Evolutionary conservation across 208 protist genomes (phyloP), one percentile per base, ranked within the genome.

Genomic region (Trichomonas tenax): DNA sequence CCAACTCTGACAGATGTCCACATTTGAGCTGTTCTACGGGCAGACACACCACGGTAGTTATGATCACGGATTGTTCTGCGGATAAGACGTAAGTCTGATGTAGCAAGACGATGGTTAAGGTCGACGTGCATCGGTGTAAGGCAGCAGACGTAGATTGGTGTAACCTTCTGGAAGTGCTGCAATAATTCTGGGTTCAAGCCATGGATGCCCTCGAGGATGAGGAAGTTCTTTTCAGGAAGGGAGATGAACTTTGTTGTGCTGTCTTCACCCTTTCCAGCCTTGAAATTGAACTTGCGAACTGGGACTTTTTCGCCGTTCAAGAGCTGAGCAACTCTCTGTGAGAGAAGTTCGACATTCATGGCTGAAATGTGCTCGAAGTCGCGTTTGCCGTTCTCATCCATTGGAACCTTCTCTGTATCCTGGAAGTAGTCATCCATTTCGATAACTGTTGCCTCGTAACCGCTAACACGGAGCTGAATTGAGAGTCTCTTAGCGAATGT

Each of bases 391-490:
- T 96, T 40, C 14, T 44, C 38, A 82, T 44, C 93, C 9, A 44
- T 45, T 82, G 93, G 93, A 45, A 48, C 14, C 10, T 96, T 49
- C 8, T 34, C 45, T 72, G 4, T 82, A 49, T 96, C 49, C 15
- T 82, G 23, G 36, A 48, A 96, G 31, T 82, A 96, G 38, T 82
- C 93, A 45, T 96, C 93, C 49, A 96, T 81, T 82, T 82, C 49
- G 34, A 96, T 82, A 10, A 63, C 26, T 44, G 36, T 44, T 46
- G 93, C 36, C 6, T 82, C 49, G 63, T 48, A 46, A 45, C 93
- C 93, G 36, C 10, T 36, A 9, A 81, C 49, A 48, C 38, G 49
- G 14, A 96, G 40, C 10, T 34, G 34, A 45, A 96, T 96, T 11
- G 46, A 17, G 17, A 96, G 40, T 46, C 51, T 72, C 26, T 81